phyloP scores from a whole-genome alignment of 805 yeast species.

The Hanseniaspora mollemarum region DNA sequence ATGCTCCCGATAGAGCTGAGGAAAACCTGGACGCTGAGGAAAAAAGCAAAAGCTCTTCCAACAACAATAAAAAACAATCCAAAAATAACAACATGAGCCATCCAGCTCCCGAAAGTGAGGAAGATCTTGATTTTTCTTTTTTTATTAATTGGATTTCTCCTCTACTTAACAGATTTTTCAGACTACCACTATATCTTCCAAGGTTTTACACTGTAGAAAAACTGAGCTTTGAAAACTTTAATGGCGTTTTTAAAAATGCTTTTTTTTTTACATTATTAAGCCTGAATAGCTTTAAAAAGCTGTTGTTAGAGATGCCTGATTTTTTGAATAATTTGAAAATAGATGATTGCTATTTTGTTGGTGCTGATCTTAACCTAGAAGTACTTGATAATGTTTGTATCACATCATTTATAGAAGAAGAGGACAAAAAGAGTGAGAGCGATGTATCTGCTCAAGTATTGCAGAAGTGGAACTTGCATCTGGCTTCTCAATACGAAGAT shows the following conservation, averaged over 20 bases:
- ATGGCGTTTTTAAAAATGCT: slow-evolving; percentile 5
- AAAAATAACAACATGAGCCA: not conserved
- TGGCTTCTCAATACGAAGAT: not conserved
- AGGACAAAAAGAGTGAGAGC: not conserved
- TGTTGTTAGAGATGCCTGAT: not conserved
- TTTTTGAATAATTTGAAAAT: not conserved
- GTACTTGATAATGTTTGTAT: not conserved
- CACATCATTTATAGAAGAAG: not conserved
- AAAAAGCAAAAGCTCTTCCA: not conserved
- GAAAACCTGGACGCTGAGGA: not conserved
- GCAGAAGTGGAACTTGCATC: slow-evolving; percentile 4
- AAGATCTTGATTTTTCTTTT: not conserved
- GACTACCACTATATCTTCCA: not conserved
- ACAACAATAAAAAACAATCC: not conserved
- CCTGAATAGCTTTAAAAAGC: not conserved
- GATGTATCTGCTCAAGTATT: not conserved
- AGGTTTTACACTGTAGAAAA: not conserved
- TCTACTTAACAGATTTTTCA: slow-evolving; percentile 7
- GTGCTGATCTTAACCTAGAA: not conserved
- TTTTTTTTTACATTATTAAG: not conserved
- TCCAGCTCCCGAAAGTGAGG: too few relatives aligned
- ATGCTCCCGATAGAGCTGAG: not conserved
- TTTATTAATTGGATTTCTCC: slow-evolving; percentile 12
- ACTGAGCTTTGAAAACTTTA: not conserved
- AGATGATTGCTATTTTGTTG: not conserved